phyloP scores from a whole-genome alignment of 768 basidiomycete genomes.

The Collybia sordida region DNA sequence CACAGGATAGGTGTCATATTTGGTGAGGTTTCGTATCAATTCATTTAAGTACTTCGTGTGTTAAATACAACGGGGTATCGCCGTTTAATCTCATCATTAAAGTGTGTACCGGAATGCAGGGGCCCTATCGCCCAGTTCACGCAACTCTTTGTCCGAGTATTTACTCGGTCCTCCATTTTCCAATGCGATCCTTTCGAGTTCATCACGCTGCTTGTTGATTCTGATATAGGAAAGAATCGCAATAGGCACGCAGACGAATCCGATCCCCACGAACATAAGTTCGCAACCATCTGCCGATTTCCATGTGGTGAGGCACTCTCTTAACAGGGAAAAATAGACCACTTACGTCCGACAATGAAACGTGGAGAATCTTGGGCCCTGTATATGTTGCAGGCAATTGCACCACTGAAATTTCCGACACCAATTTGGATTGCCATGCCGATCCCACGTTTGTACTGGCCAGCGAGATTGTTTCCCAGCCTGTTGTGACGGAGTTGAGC shows the following conservation, averaged over 20 bases:
- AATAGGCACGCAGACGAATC: constrained; percentile 50
- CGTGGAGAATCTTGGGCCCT: constrained; percentile 57
- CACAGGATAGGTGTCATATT: too few species aligned
- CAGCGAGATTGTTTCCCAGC: constrained; percentile 65
- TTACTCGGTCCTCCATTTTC: constrained; percentile 30
- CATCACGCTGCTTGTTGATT: constrained; percentile 58
- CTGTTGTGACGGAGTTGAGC: constrained; percentile 25
- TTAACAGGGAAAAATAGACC: background rate
- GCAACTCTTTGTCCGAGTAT: constrained; percentile 34
- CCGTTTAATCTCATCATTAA: constrained; percentile 10
- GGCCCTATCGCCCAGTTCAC: constrained; percentile 56
- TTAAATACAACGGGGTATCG: background rate
- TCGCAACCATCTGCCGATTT: constrained; percentile 52
- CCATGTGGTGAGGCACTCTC: background rate
- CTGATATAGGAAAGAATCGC: constrained; percentile 48
- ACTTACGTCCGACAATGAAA: constrained; percentile 63
- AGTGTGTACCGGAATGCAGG: constrained; percentile 61
- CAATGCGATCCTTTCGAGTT: constrained; percentile 20
- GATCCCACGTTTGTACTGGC: constrained; percentile 69
- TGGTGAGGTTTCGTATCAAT: too few species aligned
- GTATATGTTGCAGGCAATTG: constrained; percentile 65
- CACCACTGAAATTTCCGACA: constrained; percentile 64
- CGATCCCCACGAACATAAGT: constrained; percentile 69
- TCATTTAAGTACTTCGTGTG: too few species aligned
- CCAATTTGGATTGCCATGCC: constrained; percentile 72